Conservation (phyloP, 73 alveolate genomes). For the Breviolum minutum region DNA sequence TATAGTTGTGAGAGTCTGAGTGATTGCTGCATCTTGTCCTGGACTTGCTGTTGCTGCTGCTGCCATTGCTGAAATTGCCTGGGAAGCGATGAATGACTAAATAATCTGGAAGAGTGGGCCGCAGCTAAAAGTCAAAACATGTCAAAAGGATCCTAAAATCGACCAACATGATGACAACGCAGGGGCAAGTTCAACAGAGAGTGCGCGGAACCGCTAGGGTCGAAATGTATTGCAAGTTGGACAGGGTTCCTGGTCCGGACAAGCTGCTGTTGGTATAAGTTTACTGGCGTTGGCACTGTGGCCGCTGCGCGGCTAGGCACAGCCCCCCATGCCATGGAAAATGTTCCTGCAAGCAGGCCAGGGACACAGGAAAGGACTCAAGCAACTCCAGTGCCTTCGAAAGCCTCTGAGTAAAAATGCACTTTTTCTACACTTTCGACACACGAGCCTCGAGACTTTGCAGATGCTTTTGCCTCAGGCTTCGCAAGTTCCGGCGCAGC, state of each 20-base stretch:
- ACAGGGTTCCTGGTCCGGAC: not conserved
- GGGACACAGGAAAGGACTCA: not conserved
- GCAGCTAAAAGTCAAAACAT: too few species aligned
- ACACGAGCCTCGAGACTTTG: constrained; percentile 7
- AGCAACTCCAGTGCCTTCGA: not conserved
- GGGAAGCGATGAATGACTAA: not conserved
- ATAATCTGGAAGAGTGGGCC: too few species aligned
- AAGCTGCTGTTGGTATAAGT: constrained; percentile 70
- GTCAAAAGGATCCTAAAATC: too few species aligned
- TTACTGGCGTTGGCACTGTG: constrained; percentile 63
- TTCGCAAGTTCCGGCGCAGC: not conserved
- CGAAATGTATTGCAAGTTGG: not conserved
- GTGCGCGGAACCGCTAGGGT: not conserved
- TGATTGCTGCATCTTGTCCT: not conserved
- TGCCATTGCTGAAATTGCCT: constrained; percentile 89
- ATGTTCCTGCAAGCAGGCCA: not conserved
- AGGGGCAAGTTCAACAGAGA: not conserved
- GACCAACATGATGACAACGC: not conserved
- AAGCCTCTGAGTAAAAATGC: not conserved
- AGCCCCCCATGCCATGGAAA: constrained; percentile 85
- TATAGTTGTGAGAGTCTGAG: not conserved
- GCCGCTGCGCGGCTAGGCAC: constrained; percentile 54
- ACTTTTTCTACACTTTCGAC: not conserved
- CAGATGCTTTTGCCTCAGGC: constrained; percentile 9
- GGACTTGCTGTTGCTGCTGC: constrained; percentile 90